Conservation (phyloP, 2,329 filamentous ascomycete genomes). For the Hypoxylon sp. region DNA sequence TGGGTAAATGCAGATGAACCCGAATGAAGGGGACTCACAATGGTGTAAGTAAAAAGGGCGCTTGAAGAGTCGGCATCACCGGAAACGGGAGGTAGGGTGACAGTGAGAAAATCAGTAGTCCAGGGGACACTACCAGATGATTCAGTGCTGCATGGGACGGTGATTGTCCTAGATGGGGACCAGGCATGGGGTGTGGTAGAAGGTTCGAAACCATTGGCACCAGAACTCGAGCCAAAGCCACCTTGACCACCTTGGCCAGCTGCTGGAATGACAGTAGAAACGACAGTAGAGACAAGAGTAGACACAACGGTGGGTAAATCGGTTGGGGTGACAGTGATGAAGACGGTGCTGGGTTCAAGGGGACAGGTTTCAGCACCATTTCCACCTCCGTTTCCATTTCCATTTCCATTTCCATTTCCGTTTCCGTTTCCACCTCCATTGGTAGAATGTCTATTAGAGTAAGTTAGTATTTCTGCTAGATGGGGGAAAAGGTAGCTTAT, state of each 20-base stretch:
- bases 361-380: conserved; percentile 58
- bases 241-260: conserved; percentile 38
- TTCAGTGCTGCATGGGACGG: conserved; percentile 40
- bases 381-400: too few species aligned
- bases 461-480: conserved; percentile 23
- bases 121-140: conserved; percentile 44
- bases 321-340: conserved; percentile 63
- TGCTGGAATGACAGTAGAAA: conserved; percentile 46
- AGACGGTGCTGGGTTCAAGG: conserved; percentile 61
- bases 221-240: conserved; percentile 41
- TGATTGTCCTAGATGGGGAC: conserved; percentile 46
- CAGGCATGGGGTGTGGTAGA: conserved; percentile 42
- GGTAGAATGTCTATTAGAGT: conserved; percentile 26
- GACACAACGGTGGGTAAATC: conserved; percentile 52
- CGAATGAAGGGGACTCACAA: conserved; percentile 45
- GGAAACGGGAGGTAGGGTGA: conserved; percentile 48
- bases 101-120: conserved; percentile 52
- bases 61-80: conserved; percentile 40
- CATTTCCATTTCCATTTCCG: conserved; percentile 31
- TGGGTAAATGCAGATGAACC: conserved; percentile 15
- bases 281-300: conserved; percentile 54
- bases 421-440: conserved; percentile 15
- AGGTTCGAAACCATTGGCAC: conserved; percentile 39
- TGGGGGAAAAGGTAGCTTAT: neutral
- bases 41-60: conserved; percentile 48